A percentile compares a stretch with the other conserved stretches of the same genome.
phyloP scores from a whole-genome alignment of 805 yeast species.

The Teunomyces barrocoloradensis region DNA sequence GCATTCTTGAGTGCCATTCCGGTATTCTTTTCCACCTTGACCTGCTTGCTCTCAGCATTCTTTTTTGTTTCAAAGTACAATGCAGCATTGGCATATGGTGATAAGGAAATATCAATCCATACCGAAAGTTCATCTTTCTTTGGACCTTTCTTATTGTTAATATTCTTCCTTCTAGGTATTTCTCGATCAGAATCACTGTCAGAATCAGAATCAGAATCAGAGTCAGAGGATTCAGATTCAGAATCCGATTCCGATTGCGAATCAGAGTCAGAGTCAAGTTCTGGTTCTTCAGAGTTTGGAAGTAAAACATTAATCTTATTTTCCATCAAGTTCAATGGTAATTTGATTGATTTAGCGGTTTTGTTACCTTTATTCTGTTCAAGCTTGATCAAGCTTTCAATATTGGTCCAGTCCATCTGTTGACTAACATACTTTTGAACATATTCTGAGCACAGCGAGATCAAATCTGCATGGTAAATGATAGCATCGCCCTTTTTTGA shows the following conservation, averaged over 20 bases:
- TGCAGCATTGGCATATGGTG: slow-evolving; percentile 89
- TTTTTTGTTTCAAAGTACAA: slow-evolving; percentile 76
- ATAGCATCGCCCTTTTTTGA: slow-evolving; percentile 71
- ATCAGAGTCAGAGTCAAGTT: slow-evolving; percentile 26
- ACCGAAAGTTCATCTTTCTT: slow-evolving; percentile 41
- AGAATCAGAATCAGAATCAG: slow-evolving; percentile 26
- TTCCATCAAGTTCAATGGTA: slow-evolving; percentile 68
- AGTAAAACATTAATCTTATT: slow-evolving; percentile 62
- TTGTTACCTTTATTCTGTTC: slow-evolving; percentile 67
- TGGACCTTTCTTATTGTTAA: background rate
- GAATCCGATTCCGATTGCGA: slow-evolving; percentile 23
- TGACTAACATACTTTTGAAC: slow-evolving; percentile 69
- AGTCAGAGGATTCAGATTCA: slow-evolving; percentile 32
- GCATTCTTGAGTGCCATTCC: slow-evolving; percentile 78
- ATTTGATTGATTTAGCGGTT: slow-evolving; percentile 58
- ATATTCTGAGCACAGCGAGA: slow-evolving; percentile 67
- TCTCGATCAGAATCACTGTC: slow-evolving; percentile 21
- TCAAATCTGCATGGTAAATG: slow-evolving; percentile 62
- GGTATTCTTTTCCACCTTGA: slow-evolving; percentile 75
- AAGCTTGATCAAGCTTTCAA: slow-evolving; percentile 67
- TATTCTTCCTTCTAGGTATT: slow-evolving; percentile 2
- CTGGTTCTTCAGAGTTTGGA: slow-evolving; percentile 45
- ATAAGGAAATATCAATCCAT: slow-evolving; percentile 61
- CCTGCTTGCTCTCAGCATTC: slow-evolving; percentile 71
- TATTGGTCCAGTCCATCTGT: slow-evolving; percentile 92